Evolutionary conservation across 768 basidiomycete species (phyloP).

Genomic region (Agrocybe praecox): DNA sequence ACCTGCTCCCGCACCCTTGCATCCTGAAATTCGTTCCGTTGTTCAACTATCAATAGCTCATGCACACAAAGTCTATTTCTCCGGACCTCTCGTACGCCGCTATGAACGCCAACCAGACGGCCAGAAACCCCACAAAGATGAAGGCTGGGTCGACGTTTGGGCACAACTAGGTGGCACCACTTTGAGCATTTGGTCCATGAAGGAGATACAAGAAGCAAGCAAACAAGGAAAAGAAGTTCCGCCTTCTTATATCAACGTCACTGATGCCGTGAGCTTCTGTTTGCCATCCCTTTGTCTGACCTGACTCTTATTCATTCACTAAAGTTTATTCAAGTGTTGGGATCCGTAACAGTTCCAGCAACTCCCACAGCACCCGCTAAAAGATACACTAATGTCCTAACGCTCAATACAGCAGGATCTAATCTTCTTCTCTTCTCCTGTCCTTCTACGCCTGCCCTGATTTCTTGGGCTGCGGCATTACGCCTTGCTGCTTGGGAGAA

Average conservation of each 20-base stretch:
- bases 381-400: conserved; percentile 78
- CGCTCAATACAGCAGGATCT: conserved; percentile 91
- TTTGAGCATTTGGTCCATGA: conserved; percentile 92
- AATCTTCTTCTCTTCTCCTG: conserved; percentile 91
- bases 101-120: conserved; percentile 82
- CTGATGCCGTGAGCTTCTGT: conserved; percentile 72
- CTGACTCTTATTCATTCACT: conserved; percentile 9
- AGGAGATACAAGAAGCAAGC: conserved; percentile 82
- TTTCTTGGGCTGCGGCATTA: conserved; percentile 91
- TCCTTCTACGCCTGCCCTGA: conserved; percentile 64
- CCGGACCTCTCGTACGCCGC: conserved; percentile 76
- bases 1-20: conserved; percentile 46
- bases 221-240: conserved; percentile 81
- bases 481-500: conserved; percentile 95
- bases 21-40: conserved; percentile 83
- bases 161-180: conserved; percentile 90
- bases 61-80: conserved; percentile 85
- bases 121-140: conserved; percentile 67
- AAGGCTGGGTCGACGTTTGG: conserved; percentile 86
- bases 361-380: conserved; percentile 49
- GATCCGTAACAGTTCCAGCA: conserved; percentile 68
- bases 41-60: conserved; percentile 76
- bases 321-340: conserved; percentile 80
- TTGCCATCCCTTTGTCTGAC: conserved; percentile 8
- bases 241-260: conserved; percentile 84